Percentiles rank a stretch among this genome's conserved stretches.
Evolutionary conservation across 179 eudicot genomes (phyloP).

Genomic region (Amaranthus tricolor): DNA sequence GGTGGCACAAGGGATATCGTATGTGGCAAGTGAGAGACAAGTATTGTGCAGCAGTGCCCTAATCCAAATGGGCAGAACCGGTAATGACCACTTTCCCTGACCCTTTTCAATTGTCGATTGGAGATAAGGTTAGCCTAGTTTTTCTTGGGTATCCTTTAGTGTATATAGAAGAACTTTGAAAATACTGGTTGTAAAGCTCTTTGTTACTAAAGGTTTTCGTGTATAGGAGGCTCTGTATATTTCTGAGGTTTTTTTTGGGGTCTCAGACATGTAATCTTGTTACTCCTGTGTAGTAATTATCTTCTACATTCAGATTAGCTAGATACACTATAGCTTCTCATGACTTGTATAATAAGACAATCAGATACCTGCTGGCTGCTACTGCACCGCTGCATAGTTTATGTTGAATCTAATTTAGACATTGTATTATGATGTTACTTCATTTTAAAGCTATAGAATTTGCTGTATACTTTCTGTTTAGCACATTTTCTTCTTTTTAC

Average conservation of each 20-base stretch:
- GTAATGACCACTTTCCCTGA: not conserved
- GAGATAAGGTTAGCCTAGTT: conserved; percentile 22
- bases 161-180: conserved; percentile 26
- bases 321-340: not conserved
- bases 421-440: not conserved
- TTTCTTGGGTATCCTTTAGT: conserved; percentile 15
- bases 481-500: not conserved
- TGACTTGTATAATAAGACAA: not conserved
- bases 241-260: conserved; percentile 19
- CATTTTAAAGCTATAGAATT: not conserved
- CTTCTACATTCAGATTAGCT: not conserved
- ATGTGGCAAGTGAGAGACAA: conserved; percentile 33
- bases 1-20: conserved; percentile 30
- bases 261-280: conserved; percentile 27
- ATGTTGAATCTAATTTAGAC: not conserved
- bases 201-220: conserved; percentile 6
- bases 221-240: conserved; percentile 40
- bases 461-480: not conserved
- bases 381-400: not conserved
- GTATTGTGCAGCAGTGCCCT: conserved; percentile 3
- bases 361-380: not conserved
- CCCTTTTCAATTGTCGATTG: conserved; percentile 16
- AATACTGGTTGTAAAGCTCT: conserved; percentile 25
- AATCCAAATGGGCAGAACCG: conserved; percentile 2
- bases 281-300: conserved; percentile 11